Base-by-base conservation (phyloP, 1,139 yeast genomes). In the Geotrichum citri-aurantii region DNA sequence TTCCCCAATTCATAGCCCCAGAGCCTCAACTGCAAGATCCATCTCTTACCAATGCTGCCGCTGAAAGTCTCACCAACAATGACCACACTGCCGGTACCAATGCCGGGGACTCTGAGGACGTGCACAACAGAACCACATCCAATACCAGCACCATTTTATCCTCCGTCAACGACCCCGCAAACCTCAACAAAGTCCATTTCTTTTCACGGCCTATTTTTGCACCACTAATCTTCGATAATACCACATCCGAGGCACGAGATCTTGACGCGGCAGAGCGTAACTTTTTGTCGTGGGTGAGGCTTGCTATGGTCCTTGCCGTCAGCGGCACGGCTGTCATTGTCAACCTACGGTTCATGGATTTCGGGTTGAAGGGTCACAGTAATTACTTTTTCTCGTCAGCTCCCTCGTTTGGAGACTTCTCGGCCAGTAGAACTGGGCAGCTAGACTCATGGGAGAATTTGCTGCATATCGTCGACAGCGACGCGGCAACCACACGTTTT, bases 161-260 rank as follows among this genome's bases (percentile, higher is more conserved):
- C 19, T n/a, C 44, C 3, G 44, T 37, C 2, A 37, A 37, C 5
- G 44, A 37, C 21, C 44, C 44, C 12, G 8, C 21, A n/a, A 37
- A 37, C 44, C 7, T 19, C 21, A 14, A 37, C 7, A n/a, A 37
- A 17, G 44, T 12, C 21, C 42, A 50, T 57, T 63, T 46, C 66
- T 68, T 66, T 55, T 54, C 64, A 10, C 48, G 59, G 49, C 67
- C 70, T 7, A 48, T 63, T 14, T 49, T 52, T 11, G 55, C 63
- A 3, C 62, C 65, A 3, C 57, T 71, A 26, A 47, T 63, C 10
- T 64, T 71, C 48, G 68, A 65, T 19, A 73, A 73, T 59, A 56
- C 59, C 27, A 66, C 67, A 1, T 66, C 75, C 7, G 74, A 73
- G 60, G 75, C 76, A 4, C 64, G 76, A 27, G 76, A 73, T 61